Conservation (phyloP, 2,329 filamentous ascomycete genomes). For the Lecanicillium sp. region DNA sequence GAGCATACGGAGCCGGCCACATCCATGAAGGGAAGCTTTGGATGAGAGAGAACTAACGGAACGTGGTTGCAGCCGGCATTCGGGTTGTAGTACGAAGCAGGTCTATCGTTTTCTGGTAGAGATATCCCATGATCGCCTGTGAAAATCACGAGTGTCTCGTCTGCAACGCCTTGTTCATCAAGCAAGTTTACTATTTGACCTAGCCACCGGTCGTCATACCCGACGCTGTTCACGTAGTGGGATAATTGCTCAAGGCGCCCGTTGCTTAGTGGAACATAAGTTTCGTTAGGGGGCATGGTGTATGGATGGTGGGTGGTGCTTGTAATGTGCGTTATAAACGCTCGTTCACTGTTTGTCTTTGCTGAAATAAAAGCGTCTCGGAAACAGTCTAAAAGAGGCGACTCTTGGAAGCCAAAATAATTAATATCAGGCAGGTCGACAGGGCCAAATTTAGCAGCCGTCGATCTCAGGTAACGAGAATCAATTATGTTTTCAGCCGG, state of each 20-base stretch:
- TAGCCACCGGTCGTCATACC: constrained; percentile 23
- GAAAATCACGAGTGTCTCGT: constrained; percentile 23
- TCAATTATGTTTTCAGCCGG: constrained; percentile 15
- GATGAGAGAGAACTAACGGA: constrained; percentile 22
- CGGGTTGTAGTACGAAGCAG: constrained; percentile 22
- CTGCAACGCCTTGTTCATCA: constrained; percentile 20
- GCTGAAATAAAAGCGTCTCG: constrained; percentile 21
- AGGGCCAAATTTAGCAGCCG: constrained; percentile 17
- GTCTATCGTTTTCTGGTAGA: constrained; percentile 20
- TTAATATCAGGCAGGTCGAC: constrained; percentile 22
- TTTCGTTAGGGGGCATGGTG: constrained; percentile 17
- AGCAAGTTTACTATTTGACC: constrained; percentile 19
- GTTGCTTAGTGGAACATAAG: constrained; percentile 17
- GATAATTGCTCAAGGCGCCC: constrained; percentile 21
- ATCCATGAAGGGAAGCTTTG: constrained; percentile 20
- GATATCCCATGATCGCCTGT: constrained; percentile 24
- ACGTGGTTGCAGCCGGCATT: constrained; percentile 23
- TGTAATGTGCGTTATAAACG: constrained; percentile 25
- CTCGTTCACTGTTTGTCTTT: constrained; percentile 18
- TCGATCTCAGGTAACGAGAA: constrained; percentile 19
- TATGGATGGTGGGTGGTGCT: constrained; percentile 26
- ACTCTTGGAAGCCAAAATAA: constrained; percentile 24
- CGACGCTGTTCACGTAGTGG: constrained; percentile 23
- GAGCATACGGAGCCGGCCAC: constrained; percentile 21
- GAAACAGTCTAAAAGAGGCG: constrained; percentile 21